These are phyloP conservation scores for Ceratobasidium sp. DNA, from an alignment of 1,284 basidiomycete species.

Conservation along the genomic window DNA sequence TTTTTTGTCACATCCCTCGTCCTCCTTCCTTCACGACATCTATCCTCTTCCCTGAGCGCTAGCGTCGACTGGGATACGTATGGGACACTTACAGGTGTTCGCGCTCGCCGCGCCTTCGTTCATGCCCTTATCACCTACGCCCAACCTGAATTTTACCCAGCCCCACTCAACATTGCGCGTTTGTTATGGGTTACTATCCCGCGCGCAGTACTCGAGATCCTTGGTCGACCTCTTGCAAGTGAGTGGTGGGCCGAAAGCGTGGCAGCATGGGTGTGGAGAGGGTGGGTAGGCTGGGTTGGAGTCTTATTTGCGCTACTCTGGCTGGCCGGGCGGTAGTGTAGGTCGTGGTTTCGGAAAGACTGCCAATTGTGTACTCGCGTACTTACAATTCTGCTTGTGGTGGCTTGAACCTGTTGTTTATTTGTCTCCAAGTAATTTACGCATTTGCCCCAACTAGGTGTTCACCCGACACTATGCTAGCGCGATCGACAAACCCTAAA, in stretches of 20 bases:
- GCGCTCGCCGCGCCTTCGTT: conserved; percentile 32
- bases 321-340: conserved; percentile 25
- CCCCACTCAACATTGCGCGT: conserved; percentile 32
- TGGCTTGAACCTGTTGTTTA: too few relatives aligned
- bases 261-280: conserved; percentile 37
- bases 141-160: conserved; percentile 33
- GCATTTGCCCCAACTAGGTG: too few relatives aligned
- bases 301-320: conserved; percentile 34
- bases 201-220: conserved; percentile 23
- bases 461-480: too few relatives aligned
- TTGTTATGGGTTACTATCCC: conserved; percentile 38
- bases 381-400: too few relatives aligned
- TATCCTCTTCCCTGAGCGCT: not conserved
- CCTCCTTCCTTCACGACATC: conserved; percentile 32
- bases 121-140: conserved; percentile 20
- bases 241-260: conserved; percentile 40
- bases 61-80: conserved; percentile 24
- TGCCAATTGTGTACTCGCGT: too few relatives aligned
- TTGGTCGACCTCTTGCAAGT: conserved; percentile 28
- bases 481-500: too few relatives aligned
- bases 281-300: conserved; percentile 39
- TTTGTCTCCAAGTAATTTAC: too few relatives aligned
- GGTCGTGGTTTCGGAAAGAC: too few relatives aligned
- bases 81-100: conserved; percentile 31
- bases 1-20: conserved; percentile 30